Percentiles rank a stretch among this genome's conserved stretches.
These are phyloP conservation scores for Pseudogymnoascus sp. DNA, from an alignment of 2,329 filamentous ascomycete species.

Conservation along the genomic window DNA sequence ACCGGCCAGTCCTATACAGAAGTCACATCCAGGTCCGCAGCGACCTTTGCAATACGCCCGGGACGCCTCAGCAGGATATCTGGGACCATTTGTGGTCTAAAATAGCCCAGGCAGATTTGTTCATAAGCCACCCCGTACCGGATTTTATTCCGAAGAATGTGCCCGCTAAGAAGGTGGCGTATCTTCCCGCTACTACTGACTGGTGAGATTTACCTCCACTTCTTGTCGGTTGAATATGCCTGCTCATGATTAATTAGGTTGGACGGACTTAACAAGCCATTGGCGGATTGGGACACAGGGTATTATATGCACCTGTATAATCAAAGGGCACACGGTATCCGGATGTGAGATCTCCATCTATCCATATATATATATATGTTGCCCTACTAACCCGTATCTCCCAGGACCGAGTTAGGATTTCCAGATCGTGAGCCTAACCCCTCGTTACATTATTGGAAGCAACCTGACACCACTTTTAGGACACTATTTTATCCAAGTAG, in stretches of 20 bases:
- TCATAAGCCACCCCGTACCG: constrained; percentile 73
- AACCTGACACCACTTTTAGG: constrained; percentile 29
- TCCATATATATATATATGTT: too few species aligned
- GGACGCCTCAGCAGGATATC: constrained; percentile 61
- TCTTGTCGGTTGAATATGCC: not conserved
- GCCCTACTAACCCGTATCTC: not conserved
- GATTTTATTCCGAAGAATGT: constrained; percentile 66
- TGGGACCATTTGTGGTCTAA: constrained; percentile 70
- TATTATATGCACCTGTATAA: constrained; percentile 73
- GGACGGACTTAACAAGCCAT: constrained; percentile 70
- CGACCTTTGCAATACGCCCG: constrained; percentile 56
- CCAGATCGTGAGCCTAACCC: constrained; percentile 36
- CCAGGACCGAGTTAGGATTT: constrained; percentile 46
- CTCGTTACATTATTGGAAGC: not conserved
- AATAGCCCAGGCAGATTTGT: constrained; percentile 64
- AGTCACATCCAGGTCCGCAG: constrained; percentile 77
- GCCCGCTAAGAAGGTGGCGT: constrained; percentile 57
- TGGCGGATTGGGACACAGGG: constrained; percentile 60
- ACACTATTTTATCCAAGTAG: constrained; percentile 71
- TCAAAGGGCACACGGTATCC: constrained; percentile 44
- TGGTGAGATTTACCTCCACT: constrained; percentile 42
- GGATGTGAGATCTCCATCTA: constrained; percentile 38
- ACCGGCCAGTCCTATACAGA: constrained; percentile 71
- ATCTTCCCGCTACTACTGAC: constrained; percentile 73
- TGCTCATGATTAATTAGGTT: constrained; percentile 39